Base-by-base conservation (phyloP, 495 filamentous ascomycete genomes). In the Bathelium albidoporum region DNA sequence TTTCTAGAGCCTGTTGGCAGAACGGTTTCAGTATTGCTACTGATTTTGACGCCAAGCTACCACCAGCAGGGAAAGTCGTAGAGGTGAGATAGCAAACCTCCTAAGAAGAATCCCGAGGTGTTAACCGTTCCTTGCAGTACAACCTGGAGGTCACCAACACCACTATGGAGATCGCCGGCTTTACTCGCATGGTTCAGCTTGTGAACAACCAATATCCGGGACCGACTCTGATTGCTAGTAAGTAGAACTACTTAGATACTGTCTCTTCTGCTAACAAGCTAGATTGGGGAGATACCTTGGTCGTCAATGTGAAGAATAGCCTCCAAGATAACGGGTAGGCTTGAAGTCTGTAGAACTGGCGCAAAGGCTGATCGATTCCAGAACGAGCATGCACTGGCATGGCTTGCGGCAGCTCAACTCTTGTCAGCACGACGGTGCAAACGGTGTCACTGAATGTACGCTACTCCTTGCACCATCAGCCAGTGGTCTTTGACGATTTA, bases 301-400 rank as follows among this genome's bases (percentile, higher is more conserved):
- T 58, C 24, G 62, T 75, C 29, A 75, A 66, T 41, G 72, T 76
- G 2, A 69, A 70, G 26, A 76, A 75, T 63, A 60, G 55, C 1
- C 32, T 74, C 31, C 52, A 70, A 28, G 55, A 73, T 59, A 76
- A 76, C 61, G 74, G n/a, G n/a, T n/a, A n/a, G n/a, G n/a, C n/a
- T n/a, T n/a, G n/a, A n/a, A n/a, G n/a, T n/a, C n/a, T n/a, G n/a
- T n/a, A n/a, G n/a, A n/a, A n/a, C n/a, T n/a, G n/a, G n/a, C n/a
- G n/a, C n/a, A n/a, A n/a, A n/a, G n/a, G n/a, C n/a, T n/a, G n/a
- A n/a, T n/a, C n/a, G n/a, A n/a, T n/a, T n/a, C n/a, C n/a, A n/a
- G 74, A 20, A 76, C 73, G 14, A 59, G 60, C 4, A 74, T 75
- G 11, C 74, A 76, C 53, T 75, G 71, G 71, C 73, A 76, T 61